Percentiles rank a stretch among this genome's conserved stretches.
Conservation (phyloP, 768 basidiomycete species). For the Hemileccinum rubropunctum region DNA sequence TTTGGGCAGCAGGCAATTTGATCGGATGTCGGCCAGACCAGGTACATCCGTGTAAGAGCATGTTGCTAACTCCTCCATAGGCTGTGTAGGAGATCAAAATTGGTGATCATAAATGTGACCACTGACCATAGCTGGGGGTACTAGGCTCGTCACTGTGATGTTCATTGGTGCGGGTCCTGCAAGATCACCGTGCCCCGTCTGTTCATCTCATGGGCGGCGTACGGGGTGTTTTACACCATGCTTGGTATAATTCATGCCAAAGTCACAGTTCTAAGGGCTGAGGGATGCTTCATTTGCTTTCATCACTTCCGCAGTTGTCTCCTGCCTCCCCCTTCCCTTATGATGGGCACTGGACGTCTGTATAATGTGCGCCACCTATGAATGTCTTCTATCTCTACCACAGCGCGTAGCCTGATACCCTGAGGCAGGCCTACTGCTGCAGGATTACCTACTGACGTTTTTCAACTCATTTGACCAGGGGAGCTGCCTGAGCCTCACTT, state of each 20-base stretch:
- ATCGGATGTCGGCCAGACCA: conserved; percentile 17
- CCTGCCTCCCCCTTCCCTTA: conserved; percentile 2
- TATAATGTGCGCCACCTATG: conserved; percentile 10
- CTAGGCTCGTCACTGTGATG: conserved; percentile 13
- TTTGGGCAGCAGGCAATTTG: conserved; percentile 17
- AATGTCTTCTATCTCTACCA: conserved; percentile 20
- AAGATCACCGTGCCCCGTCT: conserved; percentile 5
- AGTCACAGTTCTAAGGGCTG: conserved; percentile 1
- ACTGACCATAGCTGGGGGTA: conserved; percentile 5
- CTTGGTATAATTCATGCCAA: neutral
- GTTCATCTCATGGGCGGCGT: conserved; percentile 9
- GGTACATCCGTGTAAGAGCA: conserved; percentile 11
- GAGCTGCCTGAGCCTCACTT: conserved; percentile 4
- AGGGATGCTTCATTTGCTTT: conserved; percentile 2
- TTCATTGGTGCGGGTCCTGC: conserved; percentile 5
- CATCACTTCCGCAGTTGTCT: conserved; percentile 10
- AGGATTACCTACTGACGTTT: conserved; percentile 11
- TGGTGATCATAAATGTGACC: conserved; percentile 20
- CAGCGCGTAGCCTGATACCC: conserved; percentile 23
- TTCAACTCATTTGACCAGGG: conserved; percentile 5
- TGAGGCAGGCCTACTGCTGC: conserved; percentile 5
- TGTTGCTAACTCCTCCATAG: conserved; percentile 15
- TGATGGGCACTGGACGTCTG: conserved; percentile 14
- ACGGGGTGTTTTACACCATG: conserved; percentile 8
- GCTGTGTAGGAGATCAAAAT: conserved; percentile 17